Base-by-base conservation (phyloP, 2,329 filamentous ascomycete species). In the Ascochyta koolunga region DNA sequence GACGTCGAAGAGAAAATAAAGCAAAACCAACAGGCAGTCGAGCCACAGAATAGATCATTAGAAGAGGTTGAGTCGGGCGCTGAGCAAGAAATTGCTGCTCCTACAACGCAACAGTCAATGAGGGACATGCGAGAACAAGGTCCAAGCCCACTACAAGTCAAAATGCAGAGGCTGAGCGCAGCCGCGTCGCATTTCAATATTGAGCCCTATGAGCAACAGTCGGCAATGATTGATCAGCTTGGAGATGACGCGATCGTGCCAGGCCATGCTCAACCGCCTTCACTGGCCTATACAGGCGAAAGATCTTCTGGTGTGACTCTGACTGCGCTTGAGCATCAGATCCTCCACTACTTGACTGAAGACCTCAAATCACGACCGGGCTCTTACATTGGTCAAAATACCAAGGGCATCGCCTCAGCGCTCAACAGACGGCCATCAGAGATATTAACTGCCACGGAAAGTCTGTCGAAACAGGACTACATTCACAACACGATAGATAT, bases 371-470 rank as follows among this genome's bases (percentile, higher is more conserved):
- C 50, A 3, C 50, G 62, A 15, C 50, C 52, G 15, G 61, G 59
- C 1, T 66, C 64, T 1, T 65, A 67, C 19, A 59, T 65, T 22
- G 64, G 64, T 11, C 47, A 62, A 24, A 24, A 37, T 1, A 38
- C 35, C 4, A 33, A 44, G 0, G 35, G 49, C 5, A 61, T 67
- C 10, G 58, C 60, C 7, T 38, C 38, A 6, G 50, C 41, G 10
- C 22, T 66, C 2, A 19, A 36, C 2, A 42, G 27, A 27, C 45
- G 47, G 1, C 5, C 31, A 6, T 27, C 16, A 4, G 46, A 52
- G 4, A 21, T 61, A 11, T 21, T 3, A 6, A 2, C 8, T 1
- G 43, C 54, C 18, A 27, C 59, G 3, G 16, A 37, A 9, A 50
- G 43, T 13, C 44, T 67, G 7, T 51, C 49, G 19, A 31, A 4